phyloP scores from a whole-genome alignment of 2,329 filamentous ascomycete genomes.

The Fusarium luffae region DNA sequence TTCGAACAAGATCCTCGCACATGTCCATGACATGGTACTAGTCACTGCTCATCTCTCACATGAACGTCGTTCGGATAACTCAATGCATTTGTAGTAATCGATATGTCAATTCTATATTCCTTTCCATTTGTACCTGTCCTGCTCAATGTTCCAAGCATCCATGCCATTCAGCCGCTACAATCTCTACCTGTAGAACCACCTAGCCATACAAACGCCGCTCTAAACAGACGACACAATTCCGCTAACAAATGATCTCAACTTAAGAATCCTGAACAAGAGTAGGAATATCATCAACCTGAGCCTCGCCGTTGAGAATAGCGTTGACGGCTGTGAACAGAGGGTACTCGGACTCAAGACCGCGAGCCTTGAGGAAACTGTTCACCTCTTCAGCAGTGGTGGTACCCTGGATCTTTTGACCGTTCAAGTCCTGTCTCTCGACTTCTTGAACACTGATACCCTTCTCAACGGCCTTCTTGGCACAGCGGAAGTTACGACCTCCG shows the following conservation, averaged over 20 bases:
- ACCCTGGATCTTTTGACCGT: conserved; percentile 96
- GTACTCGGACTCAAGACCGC: conserved; percentile 83
- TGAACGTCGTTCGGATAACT: not conserved
- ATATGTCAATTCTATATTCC: conserved; percentile 18
- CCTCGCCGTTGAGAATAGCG: conserved; percentile 79
- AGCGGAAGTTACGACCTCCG: conserved; percentile 92
- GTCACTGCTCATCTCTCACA: no score
- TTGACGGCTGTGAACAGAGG: conserved; percentile 93
- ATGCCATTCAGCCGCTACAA: conserved; percentile 26
- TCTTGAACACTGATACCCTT: conserved; percentile 83
- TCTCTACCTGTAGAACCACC: conserved; percentile 24
- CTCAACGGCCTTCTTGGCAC: conserved; percentile 87
- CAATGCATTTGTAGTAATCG: not conserved
- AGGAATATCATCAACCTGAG: conserved; percentile 84
- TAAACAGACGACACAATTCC: conserved; percentile 20
- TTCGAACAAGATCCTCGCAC: not conserved
- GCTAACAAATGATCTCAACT: conserved; percentile 4
- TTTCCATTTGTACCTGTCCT: not conserved
- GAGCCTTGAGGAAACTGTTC: conserved; percentile 84
- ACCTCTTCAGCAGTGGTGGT: conserved; percentile 93
- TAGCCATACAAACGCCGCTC: conserved; percentile 41
- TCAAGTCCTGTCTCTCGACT: conserved; percentile 88
- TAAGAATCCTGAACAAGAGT: conserved; percentile 64
- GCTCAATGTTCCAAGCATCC: not conserved
- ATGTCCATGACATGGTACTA: no score